phyloP scores from a whole-genome alignment of 148 eudicot genomes.

The Rhododendron kiyosumense region DNA sequence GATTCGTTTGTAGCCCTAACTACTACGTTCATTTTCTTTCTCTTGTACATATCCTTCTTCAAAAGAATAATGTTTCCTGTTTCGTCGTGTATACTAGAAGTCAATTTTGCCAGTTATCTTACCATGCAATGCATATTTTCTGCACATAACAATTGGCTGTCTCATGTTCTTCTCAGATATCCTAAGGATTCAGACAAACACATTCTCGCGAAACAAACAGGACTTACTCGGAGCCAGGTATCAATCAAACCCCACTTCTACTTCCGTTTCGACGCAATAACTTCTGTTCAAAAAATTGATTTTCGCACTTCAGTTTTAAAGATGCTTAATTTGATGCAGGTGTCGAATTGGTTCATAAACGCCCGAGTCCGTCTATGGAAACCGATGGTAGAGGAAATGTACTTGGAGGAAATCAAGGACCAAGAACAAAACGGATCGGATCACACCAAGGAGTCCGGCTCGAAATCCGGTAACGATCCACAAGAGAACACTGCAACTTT shows the following conservation, averaged over 20 bases:
- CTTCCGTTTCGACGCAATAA: not conserved
- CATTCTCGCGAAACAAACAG: slow-evolving; percentile 73
- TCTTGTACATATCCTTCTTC: too few species aligned
- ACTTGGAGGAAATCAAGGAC: not conserved
- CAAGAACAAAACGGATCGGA: not conserved
- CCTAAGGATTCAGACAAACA: slow-evolving; percentile 71
- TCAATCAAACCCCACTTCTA: not conserved
- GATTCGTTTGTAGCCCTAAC: too few species aligned
- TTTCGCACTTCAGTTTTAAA: too few species aligned
- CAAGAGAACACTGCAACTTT: not conserved
- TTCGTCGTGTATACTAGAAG: not conserved
- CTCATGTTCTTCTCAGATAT: slow-evolving; percentile 30
- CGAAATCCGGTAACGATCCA: not conserved
- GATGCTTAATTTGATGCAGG: not conserved
- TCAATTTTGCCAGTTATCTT: not conserved
- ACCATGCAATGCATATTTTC: not conserved
- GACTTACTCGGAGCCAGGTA: slow-evolving; percentile 80
- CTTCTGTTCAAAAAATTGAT: not conserved
- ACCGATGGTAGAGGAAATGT: slow-evolving; percentile 6
- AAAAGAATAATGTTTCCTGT: not conserved
- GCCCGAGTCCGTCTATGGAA: slow-evolving; percentile 9
- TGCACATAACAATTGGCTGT: not conserved
- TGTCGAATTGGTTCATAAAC: slow-evolving; percentile 5
- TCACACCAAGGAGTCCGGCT: not conserved
- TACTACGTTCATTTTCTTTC: not conserved